Evolutionary conservation across 2,329 filamentous ascomycete genomes (phyloP).

Genomic region (Zymoseptoria crescenta): DNA sequence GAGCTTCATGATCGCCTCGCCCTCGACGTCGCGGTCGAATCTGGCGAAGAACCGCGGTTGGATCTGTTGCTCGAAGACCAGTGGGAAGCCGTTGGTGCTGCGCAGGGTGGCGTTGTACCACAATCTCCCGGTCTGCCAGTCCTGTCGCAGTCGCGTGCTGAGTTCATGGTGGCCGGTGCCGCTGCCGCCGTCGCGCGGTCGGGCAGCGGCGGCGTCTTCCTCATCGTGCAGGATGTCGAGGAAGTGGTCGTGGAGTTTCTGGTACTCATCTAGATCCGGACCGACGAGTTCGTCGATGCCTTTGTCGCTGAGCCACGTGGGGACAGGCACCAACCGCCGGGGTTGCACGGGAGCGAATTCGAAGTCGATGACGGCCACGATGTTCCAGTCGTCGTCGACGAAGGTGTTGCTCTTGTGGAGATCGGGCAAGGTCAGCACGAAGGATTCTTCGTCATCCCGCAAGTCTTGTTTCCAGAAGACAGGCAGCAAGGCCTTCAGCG

Average conservation of each 20-base stretch:
- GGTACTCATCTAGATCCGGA: conserved; percentile 5
- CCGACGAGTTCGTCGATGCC: conserved; percentile 4
- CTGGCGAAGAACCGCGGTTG: conserved; percentile 1
- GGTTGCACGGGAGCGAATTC: conserved; percentile 30
- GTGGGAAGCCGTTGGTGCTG: conserved; percentile 6
- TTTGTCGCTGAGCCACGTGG: conserved; percentile 24
- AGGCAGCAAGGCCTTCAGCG: conserved; percentile 4
- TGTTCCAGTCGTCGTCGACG: conserved; percentile 31
- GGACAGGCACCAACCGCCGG: conserved; percentile 23
- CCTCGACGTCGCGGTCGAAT: neutral
- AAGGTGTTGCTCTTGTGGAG: conserved; percentile 35
- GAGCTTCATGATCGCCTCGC: neutral
- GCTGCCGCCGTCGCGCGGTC: no score
- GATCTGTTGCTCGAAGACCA: conserved; percentile 8
- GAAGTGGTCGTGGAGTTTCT: conserved; percentile 5
- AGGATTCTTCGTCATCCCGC: conserved; percentile 4
- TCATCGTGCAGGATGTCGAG: conserved; percentile 3
- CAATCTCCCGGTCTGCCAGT: conserved; percentile 30
- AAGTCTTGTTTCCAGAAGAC: neutral
- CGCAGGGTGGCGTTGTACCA: conserved; percentile 23
- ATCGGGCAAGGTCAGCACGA: conserved; percentile 30
- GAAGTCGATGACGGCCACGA: conserved; percentile 30
- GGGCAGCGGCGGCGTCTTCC: no score
- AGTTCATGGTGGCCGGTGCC: neutral
- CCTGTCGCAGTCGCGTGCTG: conserved; percentile 3